A percentile compares a stretch with the other conserved stretches of the same genome.
Conservation (phyloP, 352 stramenopile genomes). For the Phytophthora hibernalis region DNA sequence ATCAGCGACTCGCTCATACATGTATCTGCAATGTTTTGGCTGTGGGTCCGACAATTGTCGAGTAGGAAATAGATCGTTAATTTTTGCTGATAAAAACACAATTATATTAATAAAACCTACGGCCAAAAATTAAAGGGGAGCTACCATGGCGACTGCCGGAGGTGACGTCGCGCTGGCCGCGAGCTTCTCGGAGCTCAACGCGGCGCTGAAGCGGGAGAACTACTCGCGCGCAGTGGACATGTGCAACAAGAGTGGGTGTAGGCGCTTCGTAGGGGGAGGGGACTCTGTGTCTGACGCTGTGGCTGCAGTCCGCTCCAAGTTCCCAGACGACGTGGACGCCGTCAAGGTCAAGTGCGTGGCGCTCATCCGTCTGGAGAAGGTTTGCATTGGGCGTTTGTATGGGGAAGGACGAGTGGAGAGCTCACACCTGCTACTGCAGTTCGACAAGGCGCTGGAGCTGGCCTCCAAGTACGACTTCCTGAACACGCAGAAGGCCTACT, state of each 20-base stretch:
- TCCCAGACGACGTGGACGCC: conserved; percentile 76
- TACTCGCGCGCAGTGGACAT: conserved; percentile 82
- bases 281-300: conserved; percentile 16
- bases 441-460: conserved; percentile 86
- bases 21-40: conserved; percentile 1
- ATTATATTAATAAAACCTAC: neutral
- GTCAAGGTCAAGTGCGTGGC: conserved; percentile 85
- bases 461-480: conserved; percentile 76
- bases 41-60: neutral
- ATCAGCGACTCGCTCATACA: conserved; percentile 16
- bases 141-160: conserved; percentile 22
- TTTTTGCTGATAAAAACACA: too few relatives aligned
- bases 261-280: conserved; percentile 2
- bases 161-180: conserved; percentile 38
- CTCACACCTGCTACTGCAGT: conserved; percentile 43
- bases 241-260: conserved; percentile 82
- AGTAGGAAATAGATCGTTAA: too few relatives aligned
- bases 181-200: conserved; percentile 82
- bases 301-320: conserved; percentile 69
- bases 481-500: conserved; percentile 75
- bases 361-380: conserved; percentile 84
- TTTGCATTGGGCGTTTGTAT: conserved; percentile 14
- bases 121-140: conserved; percentile 1
- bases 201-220: conserved; percentile 78
- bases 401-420: neutral